These are phyloP conservation scores for Larix sibirica DNA, from an alignment of 83 land plant genomes.

Conservation along the genomic window DNA sequence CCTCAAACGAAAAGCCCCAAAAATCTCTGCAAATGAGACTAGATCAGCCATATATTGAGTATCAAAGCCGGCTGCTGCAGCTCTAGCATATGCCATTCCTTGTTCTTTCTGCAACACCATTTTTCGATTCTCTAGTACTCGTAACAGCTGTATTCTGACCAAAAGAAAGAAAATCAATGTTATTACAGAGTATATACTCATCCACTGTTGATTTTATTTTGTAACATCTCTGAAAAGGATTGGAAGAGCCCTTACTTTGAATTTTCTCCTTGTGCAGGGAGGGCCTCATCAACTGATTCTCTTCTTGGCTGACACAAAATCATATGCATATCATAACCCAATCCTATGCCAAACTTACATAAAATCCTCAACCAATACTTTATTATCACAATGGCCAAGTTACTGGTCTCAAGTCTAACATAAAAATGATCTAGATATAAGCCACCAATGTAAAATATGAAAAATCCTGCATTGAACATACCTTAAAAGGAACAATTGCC, in stretches of 20 bases:
- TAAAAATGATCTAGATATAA: background rate
- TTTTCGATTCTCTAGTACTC: constrained; percentile 57
- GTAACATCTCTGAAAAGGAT: background rate
- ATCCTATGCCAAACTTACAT: background rate
- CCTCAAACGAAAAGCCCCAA: constrained; percentile 79
- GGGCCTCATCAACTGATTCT: background rate
- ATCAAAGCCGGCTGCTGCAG: constrained; percentile 60
- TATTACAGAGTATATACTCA: background rate
- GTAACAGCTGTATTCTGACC: constrained; percentile 47
- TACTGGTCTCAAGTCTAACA: background rate
- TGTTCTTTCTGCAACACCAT: constrained; percentile 61
- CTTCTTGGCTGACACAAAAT: constrained; percentile 15
- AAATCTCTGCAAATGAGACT: constrained; percentile 53
- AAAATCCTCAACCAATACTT: constrained; percentile 1
- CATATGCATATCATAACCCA: background rate
- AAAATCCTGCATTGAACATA: background rate
- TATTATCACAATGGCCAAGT: background rate
- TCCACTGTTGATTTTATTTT: background rate
- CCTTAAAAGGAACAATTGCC: constrained; percentile 9
- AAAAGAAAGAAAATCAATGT: background rate
- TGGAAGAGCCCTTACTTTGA: constrained; percentile 13
- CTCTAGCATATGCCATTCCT: constrained; percentile 76
- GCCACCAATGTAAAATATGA: background rate
- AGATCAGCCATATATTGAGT: constrained; percentile 51
- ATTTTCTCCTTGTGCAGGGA: constrained; percentile 13